These are phyloP conservation scores for Hypomontagnella submonticulosa DNA, from an alignment of 495 filamentous ascomycete species.

Conservation along the genomic window DNA sequence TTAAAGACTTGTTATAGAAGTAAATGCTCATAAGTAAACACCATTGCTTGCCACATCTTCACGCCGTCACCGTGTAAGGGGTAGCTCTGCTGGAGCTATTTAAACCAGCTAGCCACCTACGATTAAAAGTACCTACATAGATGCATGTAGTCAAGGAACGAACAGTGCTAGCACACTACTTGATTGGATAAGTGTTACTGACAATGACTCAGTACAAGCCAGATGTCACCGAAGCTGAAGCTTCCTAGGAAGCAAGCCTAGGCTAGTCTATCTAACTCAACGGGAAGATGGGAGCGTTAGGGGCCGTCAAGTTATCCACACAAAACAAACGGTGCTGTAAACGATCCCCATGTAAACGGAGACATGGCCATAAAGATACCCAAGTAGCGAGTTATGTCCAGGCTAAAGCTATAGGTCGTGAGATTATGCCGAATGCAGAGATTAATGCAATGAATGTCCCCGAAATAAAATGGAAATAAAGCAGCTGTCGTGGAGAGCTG, in stretches of 20 bases:
- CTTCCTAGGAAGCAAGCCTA: constrained; percentile 5
- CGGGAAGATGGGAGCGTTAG: not conserved
- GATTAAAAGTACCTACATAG: not conserved
- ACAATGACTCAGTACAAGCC: constrained; percentile 11
- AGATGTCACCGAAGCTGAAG: constrained; percentile 7
- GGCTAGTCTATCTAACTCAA: not conserved
- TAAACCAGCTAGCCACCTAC: constrained; percentile 12
- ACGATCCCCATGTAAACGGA: not conserved
- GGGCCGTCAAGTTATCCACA: not conserved
- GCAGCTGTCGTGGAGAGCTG: not conserved
- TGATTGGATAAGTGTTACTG: constrained; percentile 18
- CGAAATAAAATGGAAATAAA: not conserved
- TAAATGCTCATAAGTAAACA: too few relatives aligned
- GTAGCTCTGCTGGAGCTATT: not conserved
- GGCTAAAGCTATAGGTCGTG: too few relatives aligned
- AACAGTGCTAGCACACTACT: not conserved
- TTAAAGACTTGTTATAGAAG: too few relatives aligned
- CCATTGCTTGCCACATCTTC: too few relatives aligned
- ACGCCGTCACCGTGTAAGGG: too few relatives aligned
- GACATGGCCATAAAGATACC: not conserved
- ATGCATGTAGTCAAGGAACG: too few relatives aligned
- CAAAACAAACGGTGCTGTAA: constrained; percentile 6
- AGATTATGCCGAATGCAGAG: too few relatives aligned
- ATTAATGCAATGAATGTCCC: too few relatives aligned
- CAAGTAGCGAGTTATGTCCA: too few relatives aligned